Conservation (phyloP, 139 green algal species). For the Pleodorina starrii region DNA sequence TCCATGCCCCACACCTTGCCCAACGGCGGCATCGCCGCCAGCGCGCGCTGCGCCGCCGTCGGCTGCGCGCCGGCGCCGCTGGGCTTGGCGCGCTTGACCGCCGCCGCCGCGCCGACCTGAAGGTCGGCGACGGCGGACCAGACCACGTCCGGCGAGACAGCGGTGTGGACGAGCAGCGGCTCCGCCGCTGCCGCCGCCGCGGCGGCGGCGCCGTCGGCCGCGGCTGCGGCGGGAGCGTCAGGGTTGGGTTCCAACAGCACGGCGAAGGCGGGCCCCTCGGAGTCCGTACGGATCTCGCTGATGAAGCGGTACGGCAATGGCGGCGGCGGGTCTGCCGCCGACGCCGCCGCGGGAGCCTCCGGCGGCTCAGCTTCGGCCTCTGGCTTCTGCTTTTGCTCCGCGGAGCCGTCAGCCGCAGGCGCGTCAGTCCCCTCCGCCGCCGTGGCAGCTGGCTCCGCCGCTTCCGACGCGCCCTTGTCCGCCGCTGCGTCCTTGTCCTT, state of each 20-base stretch:
- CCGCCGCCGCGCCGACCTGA: not conserved
- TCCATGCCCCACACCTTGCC: conserved; percentile 68
- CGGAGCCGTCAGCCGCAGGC: not conserved
- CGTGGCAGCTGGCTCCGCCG: not conserved
- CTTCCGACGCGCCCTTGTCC: not conserved
- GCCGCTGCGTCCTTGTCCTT: not conserved
- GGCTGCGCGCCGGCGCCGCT: not conserved
- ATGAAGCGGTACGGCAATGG: conserved; percentile 26
- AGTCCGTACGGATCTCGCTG: conserved; percentile 14
- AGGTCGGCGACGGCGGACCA: conserved; percentile 25
- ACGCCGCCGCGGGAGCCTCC: not conserved
- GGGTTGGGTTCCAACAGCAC: conserved; percentile 43
- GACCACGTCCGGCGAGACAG: not conserved
- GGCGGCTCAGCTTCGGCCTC: not conserved
- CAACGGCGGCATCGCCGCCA: conserved; percentile 61
- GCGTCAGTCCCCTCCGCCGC: not conserved
- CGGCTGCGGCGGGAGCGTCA: not conserved
- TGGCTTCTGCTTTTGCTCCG: not conserved
- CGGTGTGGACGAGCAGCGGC: not conserved
- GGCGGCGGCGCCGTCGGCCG: too few relatives aligned
- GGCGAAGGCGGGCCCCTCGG: not conserved
- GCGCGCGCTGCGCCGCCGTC: conserved; percentile 4
- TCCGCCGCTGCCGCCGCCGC: not conserved
- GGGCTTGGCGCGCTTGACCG: conserved; percentile 10
- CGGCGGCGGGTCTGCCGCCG: not conserved